Conservation (phyloP, 2,329 filamentous ascomycete species). For the Beauveria sp. region DNA sequence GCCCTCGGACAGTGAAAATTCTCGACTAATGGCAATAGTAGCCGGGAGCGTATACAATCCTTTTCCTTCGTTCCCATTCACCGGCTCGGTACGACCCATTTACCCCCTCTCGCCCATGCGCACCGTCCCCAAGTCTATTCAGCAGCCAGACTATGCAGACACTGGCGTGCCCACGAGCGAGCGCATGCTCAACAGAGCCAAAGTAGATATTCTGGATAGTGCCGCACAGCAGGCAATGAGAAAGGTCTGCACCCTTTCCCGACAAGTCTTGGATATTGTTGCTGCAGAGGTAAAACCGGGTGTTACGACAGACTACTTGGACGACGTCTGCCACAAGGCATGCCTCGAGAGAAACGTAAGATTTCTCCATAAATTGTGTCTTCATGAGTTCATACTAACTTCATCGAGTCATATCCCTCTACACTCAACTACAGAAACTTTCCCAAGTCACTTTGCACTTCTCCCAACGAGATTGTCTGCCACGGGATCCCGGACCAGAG, state of each 20-base stretch:
- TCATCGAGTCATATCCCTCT: conserved; percentile 75
- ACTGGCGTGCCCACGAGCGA: conserved; percentile 66
- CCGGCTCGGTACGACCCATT: conserved; percentile 73
- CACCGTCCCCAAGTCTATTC: conserved; percentile 70
- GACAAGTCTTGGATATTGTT: conserved; percentile 89
- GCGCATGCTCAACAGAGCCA: conserved; percentile 61
- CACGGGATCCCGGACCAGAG: conserved; percentile 95
- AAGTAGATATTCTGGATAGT: conserved; percentile 73
- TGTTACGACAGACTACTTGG: conserved; percentile 90
- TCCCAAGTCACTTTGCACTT: conserved; percentile 96
- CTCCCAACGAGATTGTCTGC: conserved; percentile 94
- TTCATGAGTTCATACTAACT: neutral
- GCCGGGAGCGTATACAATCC: conserved; percentile 81
- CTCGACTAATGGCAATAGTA: conserved; percentile 73
- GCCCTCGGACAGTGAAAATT: conserved; percentile 60
- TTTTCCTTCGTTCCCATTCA: conserved; percentile 78
- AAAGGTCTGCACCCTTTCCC: conserved; percentile 79
- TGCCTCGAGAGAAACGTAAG: conserved; percentile 86
- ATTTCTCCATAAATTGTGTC: conserved; percentile 13
- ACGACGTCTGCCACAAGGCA: conserved; percentile 89
- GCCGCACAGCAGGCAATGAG: conserved; percentile 82
- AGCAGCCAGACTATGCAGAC: conserved; percentile 77
- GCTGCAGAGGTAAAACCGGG: conserved; percentile 79
- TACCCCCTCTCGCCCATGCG: conserved; percentile 72
- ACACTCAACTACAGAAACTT: conserved; percentile 93